Evolutionary conservation across 1,284 basidiomycete genomes (phyloP), one percentile per base, ranked within the genome.

Genomic region (Ustilago esculenta): DNA sequence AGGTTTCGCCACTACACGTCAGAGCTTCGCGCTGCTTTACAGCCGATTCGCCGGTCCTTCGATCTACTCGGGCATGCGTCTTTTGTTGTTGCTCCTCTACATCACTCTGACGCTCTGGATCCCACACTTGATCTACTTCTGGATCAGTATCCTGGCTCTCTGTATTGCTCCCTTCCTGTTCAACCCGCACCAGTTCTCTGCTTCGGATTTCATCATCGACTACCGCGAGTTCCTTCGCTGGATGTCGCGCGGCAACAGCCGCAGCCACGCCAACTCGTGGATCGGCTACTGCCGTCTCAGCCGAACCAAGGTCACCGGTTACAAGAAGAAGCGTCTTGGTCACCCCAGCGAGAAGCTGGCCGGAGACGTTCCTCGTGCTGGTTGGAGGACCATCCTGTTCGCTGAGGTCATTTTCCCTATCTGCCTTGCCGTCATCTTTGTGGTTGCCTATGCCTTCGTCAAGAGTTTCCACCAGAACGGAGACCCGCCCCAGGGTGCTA

Each of bases 401-500:
- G 74, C 75, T 46, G 80, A 81, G 66, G 68, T 79, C 43, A 45
- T 81, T 50, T 74, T 71, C 41, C 80, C 80, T 33, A 72, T 80
- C 56, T 60, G 58, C 67, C 52, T 74, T 46, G 80, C 80, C 40
- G 74, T 81, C 57, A 73, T 81, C 68, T 79, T 79, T 45, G 69
- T 75, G 27, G 72, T 81, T n/a, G 77, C 77, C 18, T 81, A 81
- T 64, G 73, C 76, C 56, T 81, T 81, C 46, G 79, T 81, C 75
- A 81, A 81, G 75, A 73, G 69, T 56, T 79, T 81, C 74, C 75
- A 72, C 55, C 50, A 68, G 45, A 51, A 37, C 24, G 66, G 69
- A 50, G 75, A 77, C 60, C 76, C 76, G 44, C 72, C 77, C 5
- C 74, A 83, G 70, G 87, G 91, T 53, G 92, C 90, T 69, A 86